Conservation (phyloP, 148 eudicot species). For the Talinum fruticosum region DNA sequence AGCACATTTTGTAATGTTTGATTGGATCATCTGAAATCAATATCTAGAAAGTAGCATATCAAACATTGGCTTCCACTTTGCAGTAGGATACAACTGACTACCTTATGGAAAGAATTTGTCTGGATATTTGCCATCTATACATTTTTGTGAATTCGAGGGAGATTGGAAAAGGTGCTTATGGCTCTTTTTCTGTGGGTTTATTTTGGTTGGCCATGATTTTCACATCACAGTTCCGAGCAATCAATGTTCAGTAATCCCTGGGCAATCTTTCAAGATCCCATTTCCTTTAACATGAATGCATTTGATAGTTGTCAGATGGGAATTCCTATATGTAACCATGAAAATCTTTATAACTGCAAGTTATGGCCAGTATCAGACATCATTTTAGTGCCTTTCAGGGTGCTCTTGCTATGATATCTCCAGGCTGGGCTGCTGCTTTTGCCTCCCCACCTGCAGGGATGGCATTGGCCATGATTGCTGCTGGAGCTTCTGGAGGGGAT, state of each 20-base stretch:
- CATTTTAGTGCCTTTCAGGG: slow-evolving; percentile 45
- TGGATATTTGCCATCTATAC: neutral
- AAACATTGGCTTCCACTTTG: neutral
- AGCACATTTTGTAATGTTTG: neutral
- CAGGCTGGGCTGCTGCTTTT: slow-evolving; percentile 99
- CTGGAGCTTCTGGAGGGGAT: slow-evolving; percentile 98
- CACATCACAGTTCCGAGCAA: neutral
- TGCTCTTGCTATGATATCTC: slow-evolving; percentile 95
- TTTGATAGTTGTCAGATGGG: neutral
- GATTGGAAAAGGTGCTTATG: neutral
- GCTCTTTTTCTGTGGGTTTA: neutral
- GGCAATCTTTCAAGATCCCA: neutral
- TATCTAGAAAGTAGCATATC: neutral
- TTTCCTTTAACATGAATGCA: neutral
- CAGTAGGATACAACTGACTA: neutral
- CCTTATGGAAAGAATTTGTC: neutral
- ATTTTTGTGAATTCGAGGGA: neutral
- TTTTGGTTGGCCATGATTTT: neutral
- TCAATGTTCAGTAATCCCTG: neutral
- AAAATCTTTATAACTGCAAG: neutral
- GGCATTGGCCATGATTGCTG: slow-evolving; percentile 99
- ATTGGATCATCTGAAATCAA: neutral
- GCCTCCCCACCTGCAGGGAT: slow-evolving; percentile 99
- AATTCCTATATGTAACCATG: neutral
- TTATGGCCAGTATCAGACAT: slow-evolving; percentile 16